These are phyloP conservation scores for Scalesia atractyloides DNA, from an alignment of 129 eudicot species.

Conservation along the genomic window DNA sequence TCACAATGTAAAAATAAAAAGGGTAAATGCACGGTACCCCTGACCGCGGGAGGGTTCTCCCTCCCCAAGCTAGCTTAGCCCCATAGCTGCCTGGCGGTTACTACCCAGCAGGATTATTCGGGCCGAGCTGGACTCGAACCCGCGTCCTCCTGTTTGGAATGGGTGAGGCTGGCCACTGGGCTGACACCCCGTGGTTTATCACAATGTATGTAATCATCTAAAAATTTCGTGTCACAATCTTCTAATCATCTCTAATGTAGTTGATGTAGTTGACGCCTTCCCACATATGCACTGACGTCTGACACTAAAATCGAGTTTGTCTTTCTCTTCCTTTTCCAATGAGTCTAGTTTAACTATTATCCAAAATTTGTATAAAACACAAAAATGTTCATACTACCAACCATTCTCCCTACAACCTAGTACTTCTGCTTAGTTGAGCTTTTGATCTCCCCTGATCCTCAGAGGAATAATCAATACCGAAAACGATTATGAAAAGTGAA, in stretches of 20 bases:
- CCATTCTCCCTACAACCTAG: not conserved
- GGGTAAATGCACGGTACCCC: too few relatives aligned
- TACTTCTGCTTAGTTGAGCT: not conserved
- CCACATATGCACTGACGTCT: not conserved
- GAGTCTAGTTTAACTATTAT: not conserved
- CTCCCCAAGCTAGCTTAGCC: too few relatives aligned
- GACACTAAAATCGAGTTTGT: not conserved
- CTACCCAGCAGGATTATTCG: too few relatives aligned
- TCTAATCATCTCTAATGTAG: not conserved
- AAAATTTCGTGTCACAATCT: not conserved
- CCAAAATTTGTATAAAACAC: not conserved
- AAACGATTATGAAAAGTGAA: not conserved
- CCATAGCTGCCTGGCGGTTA: too few relatives aligned
- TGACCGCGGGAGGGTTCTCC: too few relatives aligned
- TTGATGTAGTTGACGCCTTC: slow-evolving; percentile 3
- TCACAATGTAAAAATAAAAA: not conserved
- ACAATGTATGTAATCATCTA: not conserved
- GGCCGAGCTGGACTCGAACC: too few relatives aligned
- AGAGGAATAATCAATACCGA: not conserved
- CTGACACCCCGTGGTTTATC: too few relatives aligned
- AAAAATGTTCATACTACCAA: not conserved
- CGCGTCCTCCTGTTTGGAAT: too few relatives aligned
- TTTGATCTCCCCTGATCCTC: not conserved
- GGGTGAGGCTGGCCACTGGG: too few relatives aligned
- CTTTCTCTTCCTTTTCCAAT: not conserved